phyloP scores from a whole-genome alignment of 768 basidiomycete species.

The Arthromyces matolae region DNA sequence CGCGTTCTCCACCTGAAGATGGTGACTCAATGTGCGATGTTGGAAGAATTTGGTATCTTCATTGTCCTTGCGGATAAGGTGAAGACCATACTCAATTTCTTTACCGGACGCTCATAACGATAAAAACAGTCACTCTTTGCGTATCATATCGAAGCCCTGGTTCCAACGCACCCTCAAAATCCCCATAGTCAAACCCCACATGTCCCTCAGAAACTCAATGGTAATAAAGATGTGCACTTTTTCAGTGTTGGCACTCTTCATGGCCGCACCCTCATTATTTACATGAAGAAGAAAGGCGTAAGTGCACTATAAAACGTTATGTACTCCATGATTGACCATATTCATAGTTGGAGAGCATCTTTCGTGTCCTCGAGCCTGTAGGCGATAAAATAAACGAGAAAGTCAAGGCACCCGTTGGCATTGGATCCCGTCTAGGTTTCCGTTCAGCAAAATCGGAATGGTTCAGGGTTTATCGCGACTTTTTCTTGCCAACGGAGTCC shows the following conservation, averaged over 20 bases:
- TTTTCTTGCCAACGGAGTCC: constrained; percentile 89
- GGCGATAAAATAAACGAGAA: constrained; percentile 82
- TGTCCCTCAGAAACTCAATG: constrained; percentile 87
- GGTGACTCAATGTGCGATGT: constrained; percentile 93
- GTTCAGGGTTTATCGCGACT: constrained; percentile 94
- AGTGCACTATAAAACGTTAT: constrained; percentile 8
- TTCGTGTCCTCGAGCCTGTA: constrained; percentile 98
- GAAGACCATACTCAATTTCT: constrained; percentile 28
- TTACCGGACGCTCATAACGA: background rate
- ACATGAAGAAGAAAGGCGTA: constrained; percentile 92
- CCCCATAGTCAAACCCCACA: constrained; percentile 53
- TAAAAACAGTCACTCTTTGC: constrained; percentile 75
- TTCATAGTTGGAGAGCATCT: constrained; percentile 78
- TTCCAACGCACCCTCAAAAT: constrained; percentile 77
- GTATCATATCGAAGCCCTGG: constrained; percentile 93
- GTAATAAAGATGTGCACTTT: constrained; percentile 90
- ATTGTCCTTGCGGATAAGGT: constrained; percentile 93
- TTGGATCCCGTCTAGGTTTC: constrained; percentile 72
- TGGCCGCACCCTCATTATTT: constrained; percentile 86
- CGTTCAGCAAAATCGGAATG: constrained; percentile 83
- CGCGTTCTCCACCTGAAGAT: constrained; percentile 91
- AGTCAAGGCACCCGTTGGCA: constrained; percentile 62
- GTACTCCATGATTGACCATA: background rate
- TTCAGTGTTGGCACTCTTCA: constrained; percentile 90
- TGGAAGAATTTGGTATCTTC: constrained; percentile 96